Conservation (phyloP, 148 eudicot species). For the Salicornia ramosissima region DNA sequence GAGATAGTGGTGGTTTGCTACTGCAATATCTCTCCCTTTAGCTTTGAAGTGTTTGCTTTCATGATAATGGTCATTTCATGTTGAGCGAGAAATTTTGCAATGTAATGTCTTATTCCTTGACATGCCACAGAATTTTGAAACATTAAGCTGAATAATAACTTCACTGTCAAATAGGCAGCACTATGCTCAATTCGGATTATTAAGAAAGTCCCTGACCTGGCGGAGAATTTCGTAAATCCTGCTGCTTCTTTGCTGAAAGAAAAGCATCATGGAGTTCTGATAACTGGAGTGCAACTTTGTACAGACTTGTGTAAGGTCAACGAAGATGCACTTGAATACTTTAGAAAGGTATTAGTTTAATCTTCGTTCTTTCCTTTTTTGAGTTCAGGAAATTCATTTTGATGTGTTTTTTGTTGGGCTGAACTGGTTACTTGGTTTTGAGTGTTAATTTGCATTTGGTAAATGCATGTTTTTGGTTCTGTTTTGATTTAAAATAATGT, state of each 20-base stretch:
- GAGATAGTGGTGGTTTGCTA: not conserved
- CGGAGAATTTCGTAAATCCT: conserved; percentile 86
- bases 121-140: conserved; percentile 2
- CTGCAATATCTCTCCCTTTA: not conserved
- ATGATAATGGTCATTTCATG: not conserved
- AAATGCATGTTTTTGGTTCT: not conserved
- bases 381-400: not conserved
- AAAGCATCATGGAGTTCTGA: conserved; percentile 94
- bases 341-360: conserved; percentile 61
- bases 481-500: not conserved
- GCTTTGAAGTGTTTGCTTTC: conserved; percentile 8
- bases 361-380: not conserved
- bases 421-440: not conserved
- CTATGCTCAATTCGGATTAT: conserved; percentile 85
- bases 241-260: conserved; percentile 86
- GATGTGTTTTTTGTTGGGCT: conserved; percentile 1
- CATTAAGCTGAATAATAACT: conserved; percentile 1
- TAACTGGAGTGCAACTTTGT: conserved; percentile 91
- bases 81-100: not conserved
- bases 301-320: conserved; percentile 75
- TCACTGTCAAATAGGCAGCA: conserved; percentile 71
- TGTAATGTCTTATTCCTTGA: conserved; percentile 7
- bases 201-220: conserved; percentile 96
- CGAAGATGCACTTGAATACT: conserved; percentile 88
- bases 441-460: not conserved